phyloP scores from a whole-genome alignment of 306 rosid genomes.

The Ceratonia siliqua region DNA sequence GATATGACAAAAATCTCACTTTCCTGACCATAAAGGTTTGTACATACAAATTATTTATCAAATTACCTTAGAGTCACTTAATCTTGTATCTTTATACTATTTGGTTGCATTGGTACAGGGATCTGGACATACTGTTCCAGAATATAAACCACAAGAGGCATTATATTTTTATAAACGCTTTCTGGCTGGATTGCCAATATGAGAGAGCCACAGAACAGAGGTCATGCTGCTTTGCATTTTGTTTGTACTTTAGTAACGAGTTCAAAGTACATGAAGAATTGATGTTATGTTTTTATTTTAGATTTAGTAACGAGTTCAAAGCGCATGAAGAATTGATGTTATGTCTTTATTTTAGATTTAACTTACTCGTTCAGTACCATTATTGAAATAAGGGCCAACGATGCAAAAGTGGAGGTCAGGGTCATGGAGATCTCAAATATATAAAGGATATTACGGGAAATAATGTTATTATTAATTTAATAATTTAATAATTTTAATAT shows the following conservation, averaged over 20 bases:
- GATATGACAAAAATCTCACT: conserved; percentile 72
- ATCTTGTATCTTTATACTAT: not conserved
- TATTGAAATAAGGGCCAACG: too few relatives aligned
- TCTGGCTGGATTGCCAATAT: conserved; percentile 55
- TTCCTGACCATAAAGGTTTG: conserved; percentile 81
- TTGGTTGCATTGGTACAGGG: conserved; percentile 63
- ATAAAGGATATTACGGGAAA: too few relatives aligned
- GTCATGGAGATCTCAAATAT: too few relatives aligned
- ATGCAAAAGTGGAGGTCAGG: too few relatives aligned
- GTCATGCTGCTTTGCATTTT: conserved; percentile 16
- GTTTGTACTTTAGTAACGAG: not conserved
- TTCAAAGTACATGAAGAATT: not conserved
- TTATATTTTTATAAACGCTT: conserved; percentile 74
- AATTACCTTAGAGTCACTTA: not conserved
- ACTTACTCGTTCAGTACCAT: conserved; percentile 1
- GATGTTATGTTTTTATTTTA: not conserved
- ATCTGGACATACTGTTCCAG: conserved; percentile 95
- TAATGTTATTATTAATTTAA: too few relatives aligned
- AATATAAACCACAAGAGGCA: conserved; percentile 84
- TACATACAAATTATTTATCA: not conserved
- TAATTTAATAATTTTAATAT: too few relatives aligned
- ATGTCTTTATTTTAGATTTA: not conserved
- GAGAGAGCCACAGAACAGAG: conserved; percentile 13
- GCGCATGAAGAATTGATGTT: not conserved
- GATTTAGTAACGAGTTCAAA: not conserved